These are phyloP conservation scores for Chenopodium formosanum DNA, from an alignment of 148 eudicot genomes.

Conservation along the genomic window DNA sequence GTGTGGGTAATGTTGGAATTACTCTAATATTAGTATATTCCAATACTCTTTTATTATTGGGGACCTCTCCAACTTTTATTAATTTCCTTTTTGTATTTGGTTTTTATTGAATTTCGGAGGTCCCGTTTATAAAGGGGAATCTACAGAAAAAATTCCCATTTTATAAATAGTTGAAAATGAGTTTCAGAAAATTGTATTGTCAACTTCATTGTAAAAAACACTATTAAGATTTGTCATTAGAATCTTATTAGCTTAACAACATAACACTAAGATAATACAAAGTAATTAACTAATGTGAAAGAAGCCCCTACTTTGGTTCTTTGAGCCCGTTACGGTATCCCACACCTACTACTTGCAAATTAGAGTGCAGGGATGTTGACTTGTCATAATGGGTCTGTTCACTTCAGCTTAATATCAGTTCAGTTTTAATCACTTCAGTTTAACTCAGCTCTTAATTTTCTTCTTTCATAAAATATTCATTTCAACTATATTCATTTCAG, in stretches of 20 bases:
- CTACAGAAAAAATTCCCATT: not conserved
- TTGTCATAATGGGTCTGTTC: no score
- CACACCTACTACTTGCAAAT: no score
- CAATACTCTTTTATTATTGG: not conserved
- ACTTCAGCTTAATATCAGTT: no score
- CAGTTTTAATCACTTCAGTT: no score
- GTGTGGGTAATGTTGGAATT: slow-evolving; percentile 9
- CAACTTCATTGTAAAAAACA: not conserved
- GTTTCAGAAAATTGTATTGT: slow-evolving; percentile 2
- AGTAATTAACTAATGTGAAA: no score
- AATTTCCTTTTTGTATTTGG: not conserved
- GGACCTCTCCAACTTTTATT: not conserved
- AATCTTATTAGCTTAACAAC: not conserved
- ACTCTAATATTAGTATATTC: slow-evolving; percentile 16
- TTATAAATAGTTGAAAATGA: not conserved
- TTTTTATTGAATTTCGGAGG: not conserved
- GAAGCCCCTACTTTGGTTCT: no score
- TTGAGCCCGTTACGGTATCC: no score
- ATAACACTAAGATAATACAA: no score
- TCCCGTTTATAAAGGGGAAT: not conserved
- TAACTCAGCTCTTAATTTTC: no score
- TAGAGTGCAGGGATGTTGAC: no score
- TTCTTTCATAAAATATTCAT: no score
- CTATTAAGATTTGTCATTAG: not conserved
- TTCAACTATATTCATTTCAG: no score